Evolutionary conservation across 2,329 filamentous ascomycete genomes (phyloP), one percentile per base, ranked within the genome.

Genomic region (Sarocladium oryzae): DNA sequence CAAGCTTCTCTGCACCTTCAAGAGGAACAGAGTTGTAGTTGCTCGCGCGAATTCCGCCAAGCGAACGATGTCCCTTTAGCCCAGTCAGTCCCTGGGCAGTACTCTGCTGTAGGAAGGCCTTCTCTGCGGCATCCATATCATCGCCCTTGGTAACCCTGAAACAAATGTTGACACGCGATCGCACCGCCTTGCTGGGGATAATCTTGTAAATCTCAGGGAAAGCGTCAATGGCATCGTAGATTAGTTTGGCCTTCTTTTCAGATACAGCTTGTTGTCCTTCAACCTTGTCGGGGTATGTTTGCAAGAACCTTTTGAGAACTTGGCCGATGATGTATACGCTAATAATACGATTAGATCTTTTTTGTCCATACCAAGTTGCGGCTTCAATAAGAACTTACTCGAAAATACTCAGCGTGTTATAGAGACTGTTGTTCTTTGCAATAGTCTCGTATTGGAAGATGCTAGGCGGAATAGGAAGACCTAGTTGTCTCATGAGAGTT

Each of bases 321-420:
- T 88, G 83, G n/a, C 90, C 90, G 15, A 89, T 88, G 51, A 96
- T 81, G 73, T 86, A 97, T 33, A 96, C 87, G 66, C 92, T 82
- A n/a, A n/a, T n/a, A n/a, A n/a, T n/a, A n/a, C n/a, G n/a, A n/a
- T n/a, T n/a, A n/a, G n/a, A n/a, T n/a, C n/a, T n/a, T n/a, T n/a
- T n/a, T n/a, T n/a, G n/a, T n/a, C n/a, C n/a, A n/a, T n/a, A n/a
- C n/a, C n/a, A n/a, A n/a, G n/a, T n/a, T n/a, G n/a, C n/a, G n/a
- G n/a, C n/a, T n/a, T n/a, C n/a, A n/a, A n/a, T n/a, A n/a, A n/a
- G n/a, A n/a, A 69, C 78, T 63, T 66, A 82, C 80, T 82, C 91
- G 62, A 97, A 96, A 62, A 97, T 95, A 61, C 89, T 91, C 10
- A 97, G 74, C 0, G 92, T 97, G 70, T 97, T 97, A 74, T 97